phyloP scores from a whole-genome alignment of 164 flowering plant species.

The Chimonanthus praecox region DNA sequence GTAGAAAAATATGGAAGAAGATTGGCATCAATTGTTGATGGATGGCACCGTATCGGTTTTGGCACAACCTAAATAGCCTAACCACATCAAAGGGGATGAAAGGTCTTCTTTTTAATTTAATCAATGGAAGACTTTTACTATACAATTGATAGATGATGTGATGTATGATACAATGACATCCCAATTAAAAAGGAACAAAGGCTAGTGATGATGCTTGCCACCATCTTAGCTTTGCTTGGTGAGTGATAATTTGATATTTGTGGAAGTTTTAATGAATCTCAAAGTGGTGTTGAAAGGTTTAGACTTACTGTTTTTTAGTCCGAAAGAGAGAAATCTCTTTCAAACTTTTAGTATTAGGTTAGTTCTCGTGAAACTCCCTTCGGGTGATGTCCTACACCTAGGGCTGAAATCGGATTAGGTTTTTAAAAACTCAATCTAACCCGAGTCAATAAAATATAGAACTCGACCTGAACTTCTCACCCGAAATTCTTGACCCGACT shows the following conservation, averaged over 20 bases:
- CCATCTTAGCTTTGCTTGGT: background rate
- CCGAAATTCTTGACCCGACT: no score
- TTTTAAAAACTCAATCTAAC: no score
- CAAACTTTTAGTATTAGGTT: no score
- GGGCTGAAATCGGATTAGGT: no score
- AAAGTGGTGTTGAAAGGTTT: no score
- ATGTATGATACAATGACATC: background rate
- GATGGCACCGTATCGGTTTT: no score
- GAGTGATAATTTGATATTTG: background rate
- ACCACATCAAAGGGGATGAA: background rate
- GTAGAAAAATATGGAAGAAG: background rate
- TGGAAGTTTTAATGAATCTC: background rate
- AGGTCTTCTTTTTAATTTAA: background rate
- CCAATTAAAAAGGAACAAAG: background rate
- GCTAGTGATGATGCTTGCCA: background rate
- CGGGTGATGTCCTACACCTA: no score
- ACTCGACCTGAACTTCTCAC: no score
- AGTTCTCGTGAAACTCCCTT: no score
- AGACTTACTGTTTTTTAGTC: no score
- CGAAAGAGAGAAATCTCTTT: no score
- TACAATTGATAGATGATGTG: background rate
- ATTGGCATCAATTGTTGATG: background rate
- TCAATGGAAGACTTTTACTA: background rate
- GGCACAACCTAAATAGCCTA: background rate
- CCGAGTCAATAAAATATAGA: no score